A percentile compares a stretch with the other conserved stretches of the same genome.
phyloP scores from a whole-genome alignment of 1,139 yeast genomes.

The Komagataea norvegica region DNA sequence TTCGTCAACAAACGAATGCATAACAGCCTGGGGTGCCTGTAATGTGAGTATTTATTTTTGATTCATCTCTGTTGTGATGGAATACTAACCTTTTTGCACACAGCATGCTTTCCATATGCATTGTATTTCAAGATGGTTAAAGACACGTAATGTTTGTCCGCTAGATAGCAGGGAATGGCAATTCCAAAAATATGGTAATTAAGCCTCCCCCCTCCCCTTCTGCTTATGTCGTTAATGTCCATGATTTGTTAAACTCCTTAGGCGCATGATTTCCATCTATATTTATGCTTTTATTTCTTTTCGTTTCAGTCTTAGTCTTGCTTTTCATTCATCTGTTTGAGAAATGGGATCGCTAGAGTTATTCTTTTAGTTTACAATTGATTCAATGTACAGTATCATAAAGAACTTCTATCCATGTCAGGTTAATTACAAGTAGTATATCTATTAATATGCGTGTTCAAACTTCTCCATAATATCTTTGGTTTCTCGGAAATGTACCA shows the following conservation, averaged over 20 bases:
- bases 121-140: constrained; percentile 94
- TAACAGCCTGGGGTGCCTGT: constrained; percentile 97
- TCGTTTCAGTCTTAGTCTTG: too few species aligned
- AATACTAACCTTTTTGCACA: neutral
- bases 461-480: constrained; percentile 32
- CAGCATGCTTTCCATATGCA: constrained; percentile 87
- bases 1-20: constrained; percentile 71
- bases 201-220: neutral
- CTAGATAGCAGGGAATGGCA: constrained; percentile 94
- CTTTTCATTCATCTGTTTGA: too few species aligned
- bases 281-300: constrained; percentile 3
- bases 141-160: constrained; percentile 97
- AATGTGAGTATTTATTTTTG: constrained; percentile 33
- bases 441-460: constrained; percentile 12
- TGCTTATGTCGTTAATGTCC: constrained; percentile 2
- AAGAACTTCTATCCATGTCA: neutral
- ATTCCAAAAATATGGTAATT: constrained; percentile 70
- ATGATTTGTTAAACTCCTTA: neutral
- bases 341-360: too few species aligned
- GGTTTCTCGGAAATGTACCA: constrained; percentile 37
- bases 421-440: neutral
- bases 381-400: too few species aligned
- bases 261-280: neutral
- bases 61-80: neutral
- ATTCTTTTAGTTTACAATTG: too few species aligned